Evolutionary conservation across 106 monocot species (phyloP), one percentile per base, ranked within the genome.

Genomic region (Acanthochlamys bracteata): DNA sequence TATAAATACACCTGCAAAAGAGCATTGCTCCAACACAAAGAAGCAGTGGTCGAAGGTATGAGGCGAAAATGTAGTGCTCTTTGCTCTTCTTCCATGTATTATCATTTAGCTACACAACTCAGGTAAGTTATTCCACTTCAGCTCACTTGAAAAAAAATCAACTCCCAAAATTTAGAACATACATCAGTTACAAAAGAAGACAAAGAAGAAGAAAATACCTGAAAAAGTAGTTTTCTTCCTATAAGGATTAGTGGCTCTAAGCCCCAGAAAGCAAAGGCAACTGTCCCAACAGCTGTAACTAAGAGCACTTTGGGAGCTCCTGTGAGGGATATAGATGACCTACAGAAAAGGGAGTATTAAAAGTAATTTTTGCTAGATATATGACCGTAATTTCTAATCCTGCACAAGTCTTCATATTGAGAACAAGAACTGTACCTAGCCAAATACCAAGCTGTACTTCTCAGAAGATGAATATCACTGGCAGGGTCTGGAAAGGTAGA

Each of bases 191-290:
- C 33, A 33, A 33, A 33, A 33, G 33, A 33, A 33, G 33, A 33
- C 33, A 33, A 33, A 33, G 14, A 56, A 63, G 26, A 60, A 59
- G 23, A 61, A 66, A 76, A 58, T 84, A 95, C 94, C 68, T 66
- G 82, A 58, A 69, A 20, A 52, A 88, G 72, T 4, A 85, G 24
- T 42, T 47, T 80, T 69, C 88, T 84, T 26, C 76, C 67, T 49
- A 24, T 62, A 64, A 76, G 78, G 65, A 91, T 43, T 40, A 81
- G 67, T 23, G 96, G 85, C 25, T 60, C 80, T 33, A 98, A 75
- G 23, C 87, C 96, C 88, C 80, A 91, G 53, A 85, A 42, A 79
- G 91, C 80, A 88, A 98, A 88, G 26, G 63, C 82, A 75, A 91
- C 69, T 10, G 83, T 55, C 42, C 91, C 90, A 65, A 85, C 41